These are phyloP conservation scores for Ganoderma multipileum DNA, from an alignment of 1,284 basidiomycete species.

Conservation along the genomic window DNA sequence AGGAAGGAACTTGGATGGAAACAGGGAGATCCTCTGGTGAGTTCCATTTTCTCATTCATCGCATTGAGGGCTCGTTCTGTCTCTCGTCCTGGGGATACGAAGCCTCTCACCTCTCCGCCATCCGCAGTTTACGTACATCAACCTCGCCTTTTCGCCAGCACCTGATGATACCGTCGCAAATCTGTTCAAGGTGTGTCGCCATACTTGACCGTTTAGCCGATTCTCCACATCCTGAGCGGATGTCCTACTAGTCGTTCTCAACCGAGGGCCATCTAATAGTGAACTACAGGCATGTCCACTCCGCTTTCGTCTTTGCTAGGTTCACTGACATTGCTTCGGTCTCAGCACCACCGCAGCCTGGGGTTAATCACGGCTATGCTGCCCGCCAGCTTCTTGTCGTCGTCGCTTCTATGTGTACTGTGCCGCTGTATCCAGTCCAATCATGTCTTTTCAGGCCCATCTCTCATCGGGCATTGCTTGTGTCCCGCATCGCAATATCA, in stretches of 20 bases:
- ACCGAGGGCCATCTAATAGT: slow-evolving; percentile 95
- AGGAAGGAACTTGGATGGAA: slow-evolving; percentile 92
- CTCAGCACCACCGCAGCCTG: slow-evolving; percentile 75
- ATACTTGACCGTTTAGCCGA: background rate
- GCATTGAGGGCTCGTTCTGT: slow-evolving; percentile 5
- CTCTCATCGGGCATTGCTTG: background rate
- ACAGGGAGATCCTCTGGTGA: slow-evolving; percentile 85
- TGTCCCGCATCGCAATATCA: background rate
- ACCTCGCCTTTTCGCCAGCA: slow-evolving; percentile 94
- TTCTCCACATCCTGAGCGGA: background rate
- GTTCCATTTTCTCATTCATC: slow-evolving; percentile 38
- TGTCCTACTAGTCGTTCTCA: slow-evolving; percentile 74
- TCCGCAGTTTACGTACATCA: slow-evolving; percentile 96
- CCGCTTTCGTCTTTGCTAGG: background rate
- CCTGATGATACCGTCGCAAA: slow-evolving; percentile 94
- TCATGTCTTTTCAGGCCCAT: slow-evolving; percentile 1
- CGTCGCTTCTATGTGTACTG: slow-evolving; percentile 7
- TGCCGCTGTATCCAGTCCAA: slow-evolving; percentile 2
- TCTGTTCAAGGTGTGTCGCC: slow-evolving; percentile 72
- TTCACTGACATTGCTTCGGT: background rate
- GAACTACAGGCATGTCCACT: slow-evolving; percentile 84
- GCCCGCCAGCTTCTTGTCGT: background rate
- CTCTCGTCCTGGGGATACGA: background rate
- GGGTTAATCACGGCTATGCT: slow-evolving; percentile 51
- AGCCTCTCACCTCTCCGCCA: background rate